Conservation (phyloP, 2,329 filamentous ascomycete species). For the Xylaria digitata region DNA sequence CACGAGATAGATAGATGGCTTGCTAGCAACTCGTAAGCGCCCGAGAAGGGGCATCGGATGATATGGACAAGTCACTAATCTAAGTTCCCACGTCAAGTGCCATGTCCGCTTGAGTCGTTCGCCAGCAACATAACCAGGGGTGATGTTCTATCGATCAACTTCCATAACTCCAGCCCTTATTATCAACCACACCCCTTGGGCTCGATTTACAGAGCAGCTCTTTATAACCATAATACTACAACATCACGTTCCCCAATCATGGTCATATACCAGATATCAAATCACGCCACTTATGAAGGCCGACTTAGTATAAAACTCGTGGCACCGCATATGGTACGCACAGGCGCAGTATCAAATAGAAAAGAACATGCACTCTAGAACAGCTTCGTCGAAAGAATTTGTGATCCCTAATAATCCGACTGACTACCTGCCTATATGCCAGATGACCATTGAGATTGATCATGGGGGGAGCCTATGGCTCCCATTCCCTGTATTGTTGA, state of each 20-base stretch:
- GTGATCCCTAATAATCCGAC: conserved; percentile 12
- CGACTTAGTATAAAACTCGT: too few species aligned
- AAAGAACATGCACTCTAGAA: background rate
- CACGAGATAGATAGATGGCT: background rate
- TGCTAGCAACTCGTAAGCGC: too few species aligned
- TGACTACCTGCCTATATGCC: conserved; percentile 17
- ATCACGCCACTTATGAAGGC: too few species aligned
- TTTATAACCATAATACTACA: too few species aligned
- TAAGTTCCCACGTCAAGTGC: background rate
- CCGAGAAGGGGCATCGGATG: too few species aligned
- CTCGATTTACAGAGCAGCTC: too few species aligned
- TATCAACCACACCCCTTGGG: too few species aligned
- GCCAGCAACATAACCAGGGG: background rate
- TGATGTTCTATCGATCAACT: too few species aligned
- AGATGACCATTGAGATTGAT: conserved; percentile 13
- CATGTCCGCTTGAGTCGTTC: background rate
- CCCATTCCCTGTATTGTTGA: background rate
- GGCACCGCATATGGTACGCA: background rate
- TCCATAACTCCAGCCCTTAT: background rate
- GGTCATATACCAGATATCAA: background rate
- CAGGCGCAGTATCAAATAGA: background rate
- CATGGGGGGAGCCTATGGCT: background rate
- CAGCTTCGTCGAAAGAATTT: background rate
- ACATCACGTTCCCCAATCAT: too few species aligned
- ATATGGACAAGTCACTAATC: background rate